Conservation (phyloP, 768 basidiomycete genomes). For the Suillus hirtellus region DNA sequence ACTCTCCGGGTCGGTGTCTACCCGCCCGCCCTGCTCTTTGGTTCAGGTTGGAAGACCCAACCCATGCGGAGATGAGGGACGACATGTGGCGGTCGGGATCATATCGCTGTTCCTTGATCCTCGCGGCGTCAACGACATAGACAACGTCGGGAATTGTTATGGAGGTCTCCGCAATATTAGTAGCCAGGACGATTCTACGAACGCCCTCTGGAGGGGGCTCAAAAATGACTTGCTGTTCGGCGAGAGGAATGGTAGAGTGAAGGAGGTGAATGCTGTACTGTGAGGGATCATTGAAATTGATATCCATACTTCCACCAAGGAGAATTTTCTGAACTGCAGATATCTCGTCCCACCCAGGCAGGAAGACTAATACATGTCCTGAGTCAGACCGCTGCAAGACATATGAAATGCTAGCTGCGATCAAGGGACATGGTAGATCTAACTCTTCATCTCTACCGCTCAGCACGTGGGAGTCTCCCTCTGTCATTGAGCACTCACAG, state of each 20-base stretch:
- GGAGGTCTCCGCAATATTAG: constrained; percentile 95
- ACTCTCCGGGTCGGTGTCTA: constrained; percentile 87
- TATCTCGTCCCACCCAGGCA: constrained; percentile 95
- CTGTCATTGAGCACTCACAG: constrained; percentile 6
- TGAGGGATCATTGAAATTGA: constrained; percentile 59
- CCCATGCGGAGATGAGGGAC: constrained; percentile 87
- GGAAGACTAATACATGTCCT: constrained; percentile 88
- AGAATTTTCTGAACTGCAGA: constrained; percentile 65
- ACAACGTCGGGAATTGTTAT: constrained; percentile 95
- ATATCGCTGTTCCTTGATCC: constrained; percentile 86
- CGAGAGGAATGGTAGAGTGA: constrained; percentile 86
- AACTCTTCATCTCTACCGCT: constrained; percentile 48
- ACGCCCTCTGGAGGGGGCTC: constrained; percentile 75
- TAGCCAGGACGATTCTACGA: constrained; percentile 87
- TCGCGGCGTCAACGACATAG: constrained; percentile 88
- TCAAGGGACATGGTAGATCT: constrained; percentile 78
- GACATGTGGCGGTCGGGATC: constrained; percentile 89
- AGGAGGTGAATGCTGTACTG: constrained; percentile 76
- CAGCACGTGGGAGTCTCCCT: constrained; percentile 31
- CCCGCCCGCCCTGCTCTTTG: constrained; percentile 93
- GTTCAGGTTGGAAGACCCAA: constrained; percentile 85
- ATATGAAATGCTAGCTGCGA: constrained; percentile 80
- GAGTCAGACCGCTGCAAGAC: constrained; percentile 72
- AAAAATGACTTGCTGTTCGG: constrained; percentile 89
- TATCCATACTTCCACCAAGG: constrained; percentile 48